These are phyloP conservation scores for Xylaria hypoxylon DNA, from an alignment of 2,329 filamentous ascomycete species.

Conservation along the genomic window DNA sequence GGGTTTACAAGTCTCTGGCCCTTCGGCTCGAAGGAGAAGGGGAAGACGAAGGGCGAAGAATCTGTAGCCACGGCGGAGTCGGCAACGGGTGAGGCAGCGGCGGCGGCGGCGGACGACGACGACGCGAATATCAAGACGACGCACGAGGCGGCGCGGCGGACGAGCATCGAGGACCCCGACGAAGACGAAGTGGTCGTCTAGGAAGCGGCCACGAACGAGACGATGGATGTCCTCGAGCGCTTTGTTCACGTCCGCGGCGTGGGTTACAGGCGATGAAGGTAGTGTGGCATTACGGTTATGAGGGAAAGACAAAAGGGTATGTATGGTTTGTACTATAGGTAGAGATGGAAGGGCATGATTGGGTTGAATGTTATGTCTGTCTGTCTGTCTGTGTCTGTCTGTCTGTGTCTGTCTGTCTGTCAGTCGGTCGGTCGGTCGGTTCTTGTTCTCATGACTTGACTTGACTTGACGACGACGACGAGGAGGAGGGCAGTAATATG, in stretches of 20 bases:
- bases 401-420: no score
- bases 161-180: constrained; percentile 70
- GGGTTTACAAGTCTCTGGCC: constrained; percentile 68
- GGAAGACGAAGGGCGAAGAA: constrained; percentile 50
- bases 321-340: constrained; percentile 9
- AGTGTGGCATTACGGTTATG: constrained; percentile 3
- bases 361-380: neutral
- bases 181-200: constrained; percentile 56
- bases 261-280: constrained; percentile 18
- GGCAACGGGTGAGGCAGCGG: constrained; percentile 47
- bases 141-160: constrained; percentile 65
- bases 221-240: constrained; percentile 28
- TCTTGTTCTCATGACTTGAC: neutral
- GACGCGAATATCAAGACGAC: constrained; percentile 59
- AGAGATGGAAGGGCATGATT: neutral
- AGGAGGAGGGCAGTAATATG: neutral
- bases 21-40: constrained; percentile 55
- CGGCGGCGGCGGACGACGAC: constrained; percentile 56
- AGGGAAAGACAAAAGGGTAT: neutral
- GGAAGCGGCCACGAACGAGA: constrained; percentile 41
- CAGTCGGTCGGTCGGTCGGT: no score
- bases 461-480: neutral
- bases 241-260: constrained; percentile 39
- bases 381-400: neutral
- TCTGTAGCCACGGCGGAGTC: constrained; percentile 53